phyloP scores from a whole-genome alignment of 305 asterid genomes.

The Vinca major region DNA sequence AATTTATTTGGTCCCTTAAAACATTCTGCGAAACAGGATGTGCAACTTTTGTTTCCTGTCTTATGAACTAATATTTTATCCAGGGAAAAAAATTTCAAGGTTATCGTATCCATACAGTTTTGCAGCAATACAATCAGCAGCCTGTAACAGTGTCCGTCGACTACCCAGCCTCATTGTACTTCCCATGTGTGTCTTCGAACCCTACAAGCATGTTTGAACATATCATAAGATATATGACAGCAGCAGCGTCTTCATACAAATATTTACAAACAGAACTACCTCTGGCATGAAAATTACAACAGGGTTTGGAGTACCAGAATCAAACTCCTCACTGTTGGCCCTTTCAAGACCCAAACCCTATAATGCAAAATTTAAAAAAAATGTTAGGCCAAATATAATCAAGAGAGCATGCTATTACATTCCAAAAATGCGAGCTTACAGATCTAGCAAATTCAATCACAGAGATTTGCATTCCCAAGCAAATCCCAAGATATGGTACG shows the following conservation, averaged over 20 bases:
- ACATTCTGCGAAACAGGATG: too few species aligned
- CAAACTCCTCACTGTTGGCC: constrained; percentile 85
- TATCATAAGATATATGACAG: constrained; percentile 9
- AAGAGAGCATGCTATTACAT: neutral
- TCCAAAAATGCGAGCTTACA: constrained; percentile 37
- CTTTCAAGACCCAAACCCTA: constrained; percentile 60
- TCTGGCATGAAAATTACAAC: constrained; percentile 97
- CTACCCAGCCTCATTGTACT: constrained; percentile 98
- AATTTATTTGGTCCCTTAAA: too few species aligned
- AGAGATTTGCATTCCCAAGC: constrained; percentile 95
- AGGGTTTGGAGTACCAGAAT: constrained; percentile 51
- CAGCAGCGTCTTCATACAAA: constrained; percentile 1
- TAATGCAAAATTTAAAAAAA: neutral
- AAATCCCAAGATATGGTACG: constrained; percentile 86
- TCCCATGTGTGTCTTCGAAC: constrained; percentile 95
- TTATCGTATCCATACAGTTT: constrained; percentile 50
- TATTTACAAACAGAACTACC: constrained; percentile 36
- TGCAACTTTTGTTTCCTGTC: too few species aligned
- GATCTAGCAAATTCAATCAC: constrained; percentile 85
- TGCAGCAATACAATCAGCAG: constrained; percentile 74
- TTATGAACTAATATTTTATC: too few species aligned
- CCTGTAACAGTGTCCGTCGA: constrained; percentile 73
- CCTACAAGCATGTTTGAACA: constrained; percentile 33
- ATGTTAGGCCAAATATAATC: neutral
- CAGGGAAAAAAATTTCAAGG: neutral